Conservation (phyloP, 2,329 filamentous ascomycete species). For the Verticillium nonalfalfae region DNA sequence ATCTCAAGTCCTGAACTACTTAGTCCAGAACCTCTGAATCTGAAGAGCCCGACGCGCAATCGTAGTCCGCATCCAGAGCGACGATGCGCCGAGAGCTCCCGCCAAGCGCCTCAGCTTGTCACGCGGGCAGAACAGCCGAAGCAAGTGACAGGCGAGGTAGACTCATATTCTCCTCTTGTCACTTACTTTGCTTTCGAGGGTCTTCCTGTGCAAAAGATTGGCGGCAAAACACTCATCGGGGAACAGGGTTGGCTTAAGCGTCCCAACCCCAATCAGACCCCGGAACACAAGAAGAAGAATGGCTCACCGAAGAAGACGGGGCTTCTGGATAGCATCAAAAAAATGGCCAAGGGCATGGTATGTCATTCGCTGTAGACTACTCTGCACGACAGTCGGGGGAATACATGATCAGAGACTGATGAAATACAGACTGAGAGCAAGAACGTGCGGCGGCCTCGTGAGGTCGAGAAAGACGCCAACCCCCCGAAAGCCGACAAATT, state of each 20-base stretch:
- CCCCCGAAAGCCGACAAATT: conserved; percentile 20
- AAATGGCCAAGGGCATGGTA: conserved; percentile 50
- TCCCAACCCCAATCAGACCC: conserved; percentile 19
- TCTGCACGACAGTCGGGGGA: not conserved
- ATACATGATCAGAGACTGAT: not conserved
- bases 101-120: not conserved
- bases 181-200: conserved; percentile 33
- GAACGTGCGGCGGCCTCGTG: conserved; percentile 22
- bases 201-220: conserved; percentile 29
- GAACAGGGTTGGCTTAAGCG: conserved; percentile 51
- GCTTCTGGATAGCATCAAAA: conserved; percentile 40
- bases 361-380: conserved; percentile 11
- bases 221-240: conserved; percentile 47
- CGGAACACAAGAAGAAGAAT: conserved; percentile 12
- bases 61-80: not conserved
- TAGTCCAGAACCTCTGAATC: not conserved
- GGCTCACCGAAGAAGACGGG: conserved; percentile 26
- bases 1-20: not conserved
- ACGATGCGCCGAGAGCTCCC: not conserved
- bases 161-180: conserved; percentile 34
- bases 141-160: conserved; percentile 11
- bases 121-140: conserved; percentile 6
- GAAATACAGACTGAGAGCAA: conserved; percentile 28
- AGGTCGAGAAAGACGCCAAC: conserved; percentile 18
- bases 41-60: not conserved